Base-by-base conservation (phyloP, 805 yeast species). In the Candida chauliodis region DNA sequence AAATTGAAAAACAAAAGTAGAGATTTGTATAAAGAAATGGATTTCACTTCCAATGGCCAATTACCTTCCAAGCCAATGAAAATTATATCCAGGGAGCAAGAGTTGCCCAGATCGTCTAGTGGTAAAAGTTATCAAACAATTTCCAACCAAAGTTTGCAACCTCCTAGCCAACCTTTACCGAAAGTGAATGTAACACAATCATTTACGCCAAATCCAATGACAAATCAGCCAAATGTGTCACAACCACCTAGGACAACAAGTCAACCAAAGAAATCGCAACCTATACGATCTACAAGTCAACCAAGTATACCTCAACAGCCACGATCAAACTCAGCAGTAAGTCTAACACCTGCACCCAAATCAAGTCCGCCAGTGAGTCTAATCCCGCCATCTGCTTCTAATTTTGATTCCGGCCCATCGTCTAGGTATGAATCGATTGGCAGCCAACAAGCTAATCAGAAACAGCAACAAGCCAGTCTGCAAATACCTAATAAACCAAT, bases 11-110 rank as follows among this genome's bases (percentile, higher is more conserved):
- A 3, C 44, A 45, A 26, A 24, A 53, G 24, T 30, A 52, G 37
- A 52, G 49, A 35, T 46, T 45, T 47, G 23, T 66, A 67, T 44
- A 56, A 58, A 29, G 58, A 53, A 32, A 48, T 66, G 43, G 73
- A 67, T 44, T 67, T 67, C 48, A 67, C 72, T 6, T 55, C 68
- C 5, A 64, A 65, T 49, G 73, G 73, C 1, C 55, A 59, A 40
- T 56, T 66, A 21, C 73, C 73, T 2, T 40, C 55, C 52, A 68
- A 68, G 41, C 70, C 69, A 6, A 67, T 68, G 73, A 58, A 51
- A 38, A 59, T 61, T 5, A 19, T 33, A 15, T 8, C 29, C 3
- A 33, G 36, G 24, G 36, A 33, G n/a, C 9, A 14, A 11, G 34
- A 31, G 5, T 2, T n/a, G n/a, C 30, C 16, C 11, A n/a, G 8